A percentile compares a stretch with the other conserved stretches of the same genome.
Evolutionary conservation across 176 grass and related monocot species (phyloP).

Genomic region (Carex cristatella): DNA sequence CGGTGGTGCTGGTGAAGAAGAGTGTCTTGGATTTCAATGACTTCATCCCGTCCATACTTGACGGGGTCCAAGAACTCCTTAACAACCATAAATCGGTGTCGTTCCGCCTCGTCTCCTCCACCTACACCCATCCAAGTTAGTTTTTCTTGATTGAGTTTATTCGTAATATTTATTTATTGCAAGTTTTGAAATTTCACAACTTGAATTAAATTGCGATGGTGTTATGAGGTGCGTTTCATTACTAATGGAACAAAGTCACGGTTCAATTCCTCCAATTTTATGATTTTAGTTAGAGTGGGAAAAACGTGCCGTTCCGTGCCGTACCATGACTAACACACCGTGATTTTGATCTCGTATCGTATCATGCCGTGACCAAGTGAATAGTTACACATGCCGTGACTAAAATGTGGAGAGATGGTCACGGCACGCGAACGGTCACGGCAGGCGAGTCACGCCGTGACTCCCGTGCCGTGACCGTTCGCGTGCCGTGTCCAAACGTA

Average conservation of each 20-base stretch:
- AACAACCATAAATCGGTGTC: background rate
- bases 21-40: constrained; percentile 1
- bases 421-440: too few relatives aligned
- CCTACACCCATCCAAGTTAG: constrained; percentile 1
- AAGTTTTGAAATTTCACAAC: background rate
- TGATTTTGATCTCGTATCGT: too few relatives aligned
- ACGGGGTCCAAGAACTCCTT: background rate
- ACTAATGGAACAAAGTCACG: background rate
- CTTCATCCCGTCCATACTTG: background rate
- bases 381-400: too few relatives aligned
- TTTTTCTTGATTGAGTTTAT: background rate
- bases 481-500: too few relatives aligned
- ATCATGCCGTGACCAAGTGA: too few relatives aligned
- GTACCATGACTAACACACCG: too few relatives aligned
- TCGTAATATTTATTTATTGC: background rate
- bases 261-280: background rate
- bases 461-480: too few relatives aligned
- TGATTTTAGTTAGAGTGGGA: background rate
- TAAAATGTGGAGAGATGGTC: too few relatives aligned
- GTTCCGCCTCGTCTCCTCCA: constrained; percentile 16
- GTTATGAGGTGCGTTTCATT: background rate
- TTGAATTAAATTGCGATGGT: background rate
- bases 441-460: too few relatives aligned
- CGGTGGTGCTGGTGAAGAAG: constrained; percentile 14
- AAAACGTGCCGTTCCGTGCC: too few relatives aligned